phyloP scores from a whole-genome alignment of 805 yeast genomes.

The Candida verbasci region DNA sequence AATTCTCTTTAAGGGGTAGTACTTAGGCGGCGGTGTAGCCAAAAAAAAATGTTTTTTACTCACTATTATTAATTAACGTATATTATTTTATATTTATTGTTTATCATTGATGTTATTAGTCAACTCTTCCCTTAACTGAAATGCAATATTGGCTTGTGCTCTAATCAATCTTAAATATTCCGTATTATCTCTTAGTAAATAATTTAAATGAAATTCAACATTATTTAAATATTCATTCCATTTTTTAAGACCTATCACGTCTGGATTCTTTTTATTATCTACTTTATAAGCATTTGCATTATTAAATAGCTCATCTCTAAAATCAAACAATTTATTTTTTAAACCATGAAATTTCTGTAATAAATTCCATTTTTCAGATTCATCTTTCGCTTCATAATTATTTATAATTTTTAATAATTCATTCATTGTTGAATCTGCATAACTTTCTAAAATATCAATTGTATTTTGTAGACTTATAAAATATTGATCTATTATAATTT shows the following conservation, averaged over 20 bases:
- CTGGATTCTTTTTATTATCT: constrained; percentile 8
- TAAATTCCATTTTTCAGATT: constrained; percentile 38
- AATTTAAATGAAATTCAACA: constrained; percentile 42
- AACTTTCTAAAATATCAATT: constrained; percentile 68
- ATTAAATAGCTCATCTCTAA: constrained; percentile 48
- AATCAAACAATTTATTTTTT: constrained; percentile 50
- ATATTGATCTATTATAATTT: constrained; percentile 23
- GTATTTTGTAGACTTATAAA: constrained; percentile 35
- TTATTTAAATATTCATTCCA: constrained; percentile 35
- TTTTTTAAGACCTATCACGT: constrained; percentile 44
- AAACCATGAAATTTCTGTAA: constrained; percentile 60
- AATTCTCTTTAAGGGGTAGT: too few relatives aligned
- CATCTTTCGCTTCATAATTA: constrained; percentile 18
- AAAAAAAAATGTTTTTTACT: too few relatives aligned
- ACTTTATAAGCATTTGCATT: constrained; percentile 17
- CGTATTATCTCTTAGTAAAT: constrained; percentile 55
- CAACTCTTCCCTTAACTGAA: constrained; percentile 33
- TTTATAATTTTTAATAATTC: constrained; percentile 63
- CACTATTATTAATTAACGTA: too few relatives aligned
- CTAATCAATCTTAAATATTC: constrained; percentile 46
- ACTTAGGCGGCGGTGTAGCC: too few relatives aligned
- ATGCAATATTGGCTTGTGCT: constrained; percentile 42
- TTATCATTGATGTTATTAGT: too few relatives aligned
- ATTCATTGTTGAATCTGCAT: constrained; percentile 61
- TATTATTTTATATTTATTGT: too few relatives aligned